Base-by-base conservation (phyloP, 192 early-diverging fungal genomes). In the Mortierella hygrophila region DNA sequence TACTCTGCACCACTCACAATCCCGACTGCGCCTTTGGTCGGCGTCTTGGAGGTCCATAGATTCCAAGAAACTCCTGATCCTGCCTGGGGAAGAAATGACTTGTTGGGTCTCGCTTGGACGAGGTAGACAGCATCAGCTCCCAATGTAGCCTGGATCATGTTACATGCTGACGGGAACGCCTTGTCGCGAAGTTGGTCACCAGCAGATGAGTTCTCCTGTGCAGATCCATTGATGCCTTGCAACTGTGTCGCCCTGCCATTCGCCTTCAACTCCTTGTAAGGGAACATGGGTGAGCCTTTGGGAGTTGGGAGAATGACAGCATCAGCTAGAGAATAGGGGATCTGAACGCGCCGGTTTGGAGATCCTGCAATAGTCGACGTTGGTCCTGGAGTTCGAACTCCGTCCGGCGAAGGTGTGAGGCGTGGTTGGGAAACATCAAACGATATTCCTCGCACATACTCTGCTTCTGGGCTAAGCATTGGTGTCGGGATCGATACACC, bases 91-190 rank as follows among this genome's bases (percentile, higher is more conserved):
- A 76, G 57, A 37, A 70, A 77, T 0, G 75, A 72, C 29, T 68
- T 70, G n/a, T 72, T 72, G 16, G 41, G 5, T 11, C 40, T 40
- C 7, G 40, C 70, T 38, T 82, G 81, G 18, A 82, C 75, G 16
- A 82, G 81, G 38, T 82, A 82, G 3, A 82, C 81, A 23, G 81
- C 81, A 32, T 82, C 81, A 35, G 76, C 70, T 32, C 71, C 76
- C 69, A 82, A 44, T 15, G 81, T 82, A 47, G n/a, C 57, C 38
- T 77, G 74, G 29, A 82, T 77, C 81, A 82, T 82, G 44, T 47
- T 49, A 29, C 81, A 82, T 21, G 81, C 81, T 18, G 69, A 70
- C 18, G 81, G 81, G 75, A 82, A 82, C 52, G 81, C 81, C n/a
- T 76, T 52, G 29, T 82, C 81, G 3, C 60, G 49, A 3, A 82